Conservation (phyloP, 352 stramenopile genomes). For the Phytopythium aichiense region DNA sequence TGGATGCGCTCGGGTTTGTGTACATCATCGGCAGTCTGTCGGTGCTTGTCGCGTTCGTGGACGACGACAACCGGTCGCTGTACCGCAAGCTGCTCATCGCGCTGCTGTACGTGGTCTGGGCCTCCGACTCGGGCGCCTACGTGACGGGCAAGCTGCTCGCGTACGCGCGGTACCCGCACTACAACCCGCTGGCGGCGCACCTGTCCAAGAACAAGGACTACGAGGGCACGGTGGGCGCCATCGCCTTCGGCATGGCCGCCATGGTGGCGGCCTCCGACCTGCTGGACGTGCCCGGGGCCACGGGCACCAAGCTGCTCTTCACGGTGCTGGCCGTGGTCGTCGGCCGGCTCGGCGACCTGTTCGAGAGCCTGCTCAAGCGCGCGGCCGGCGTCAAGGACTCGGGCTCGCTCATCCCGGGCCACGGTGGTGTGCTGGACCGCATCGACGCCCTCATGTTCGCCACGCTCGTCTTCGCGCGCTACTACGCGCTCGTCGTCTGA, state of each 20-base stretch:
- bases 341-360: conserved; percentile 93
- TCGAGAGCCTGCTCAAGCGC: conserved; percentile 94
- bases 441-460: conserved; percentile 95
- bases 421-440: conserved; percentile 94
- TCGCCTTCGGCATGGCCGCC: conserved; percentile 78
- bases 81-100: conserved; percentile 25
- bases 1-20: conserved; percentile 62
- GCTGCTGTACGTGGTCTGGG: conserved; percentile 69
- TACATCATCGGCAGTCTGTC: conserved; percentile 73
- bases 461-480: conserved; percentile 55
- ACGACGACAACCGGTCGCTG: conserved; percentile 30
- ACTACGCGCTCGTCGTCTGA: conserved; percentile 45
- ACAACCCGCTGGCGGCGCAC: conserved; percentile 82
- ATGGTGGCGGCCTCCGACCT: conserved; percentile 76
- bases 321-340: conserved; percentile 90
- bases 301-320: conserved; percentile 79
- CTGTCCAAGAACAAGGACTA: conserved; percentile 96
- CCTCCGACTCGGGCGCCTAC: conserved; percentile 92
- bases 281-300: conserved; percentile 71
- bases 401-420: conserved; percentile 93
- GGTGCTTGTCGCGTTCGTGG: conserved; percentile 58
- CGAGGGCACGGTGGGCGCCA: conserved; percentile 87
- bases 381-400: conserved; percentile 95
- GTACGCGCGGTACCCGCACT: conserved; percentile 73
- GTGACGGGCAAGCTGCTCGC: conserved; percentile 88